phyloP scores from a whole-genome alignment of 1,284 basidiomycete genomes.

The Tylopilus sp. region DNA sequence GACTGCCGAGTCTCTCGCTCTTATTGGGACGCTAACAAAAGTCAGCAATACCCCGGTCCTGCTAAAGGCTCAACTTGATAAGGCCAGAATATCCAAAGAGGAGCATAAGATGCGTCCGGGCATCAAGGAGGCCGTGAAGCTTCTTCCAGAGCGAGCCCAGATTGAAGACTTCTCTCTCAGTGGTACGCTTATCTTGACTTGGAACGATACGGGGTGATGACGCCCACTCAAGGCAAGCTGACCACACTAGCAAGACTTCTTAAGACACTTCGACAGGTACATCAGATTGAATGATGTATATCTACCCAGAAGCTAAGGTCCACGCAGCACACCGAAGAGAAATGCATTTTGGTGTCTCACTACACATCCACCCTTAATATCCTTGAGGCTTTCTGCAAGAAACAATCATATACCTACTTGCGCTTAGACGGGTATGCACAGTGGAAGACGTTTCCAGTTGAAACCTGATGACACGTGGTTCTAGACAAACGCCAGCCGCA shows the following conservation, averaged over 20 bases:
- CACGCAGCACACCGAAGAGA: conserved; percentile 75
- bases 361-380: conserved; percentile 91
- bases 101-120: conserved; percentile 46
- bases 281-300: conserved; percentile 7
- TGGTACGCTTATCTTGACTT: conserved; percentile 44
- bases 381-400: conserved; percentile 82
- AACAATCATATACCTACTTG: conserved; percentile 72
- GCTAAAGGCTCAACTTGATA: conserved; percentile 53
- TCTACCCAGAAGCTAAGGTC: conserved; percentile 6
- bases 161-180: conserved; percentile 73
- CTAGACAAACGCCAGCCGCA: conserved; percentile 71
- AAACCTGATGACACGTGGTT: conserved; percentile 1
- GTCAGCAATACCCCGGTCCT: conserved; percentile 92
- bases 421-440: conserved; percentile 80
- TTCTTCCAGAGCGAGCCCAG: conserved; percentile 62
- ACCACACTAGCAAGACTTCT: conserved; percentile 75
- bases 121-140: conserved; percentile 57
- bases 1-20: conserved; percentile 76
- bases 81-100: conserved; percentile 31
- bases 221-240: conserved; percentile 68
- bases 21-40: conserved; percentile 82
- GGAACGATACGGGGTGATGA: neutral
- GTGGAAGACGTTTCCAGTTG: neutral
- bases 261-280: conserved; percentile 56
- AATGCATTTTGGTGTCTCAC: conserved; percentile 89